phyloP scores from a whole-genome alignment of 768 basidiomycete species.

The Pleurotus tuoliensis region DNA sequence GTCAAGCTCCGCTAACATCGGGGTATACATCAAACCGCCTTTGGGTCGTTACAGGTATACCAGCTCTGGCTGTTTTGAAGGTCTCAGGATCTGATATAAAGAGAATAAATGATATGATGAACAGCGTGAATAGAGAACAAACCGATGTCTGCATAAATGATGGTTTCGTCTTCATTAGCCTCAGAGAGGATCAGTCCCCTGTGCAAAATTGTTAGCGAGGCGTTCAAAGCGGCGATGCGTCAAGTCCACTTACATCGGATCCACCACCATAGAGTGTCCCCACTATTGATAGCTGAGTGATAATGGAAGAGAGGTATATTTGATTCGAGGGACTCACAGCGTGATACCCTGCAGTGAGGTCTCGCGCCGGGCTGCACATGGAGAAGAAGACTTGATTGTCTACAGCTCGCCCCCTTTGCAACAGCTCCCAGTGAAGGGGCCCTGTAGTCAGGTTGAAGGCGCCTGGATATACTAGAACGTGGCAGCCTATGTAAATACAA shows the following conservation, averaged over 20 bases:
- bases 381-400: constrained; percentile 97
- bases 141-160: constrained; percentile 83
- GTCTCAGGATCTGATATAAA: constrained; percentile 42
- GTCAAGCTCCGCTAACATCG: constrained; percentile 67
- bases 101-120: background rate
- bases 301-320: background rate
- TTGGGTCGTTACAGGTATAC: constrained; percentile 91
- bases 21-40: constrained; percentile 90
- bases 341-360: constrained; percentile 79
- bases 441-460: constrained; percentile 97
- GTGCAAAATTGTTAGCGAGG: background rate
- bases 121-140: constrained; percentile 22
- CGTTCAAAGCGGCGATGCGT: no score
- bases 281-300: constrained; percentile 44
- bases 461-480: constrained; percentile 86
- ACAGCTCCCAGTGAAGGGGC: constrained; percentile 92
- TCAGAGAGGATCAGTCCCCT: constrained; percentile 76
- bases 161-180: constrained; percentile 73
- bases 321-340: constrained; percentile 50
- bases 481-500: constrained; percentile 53
- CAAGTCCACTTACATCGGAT: constrained; percentile 65
- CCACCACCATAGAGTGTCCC: constrained; percentile 89
- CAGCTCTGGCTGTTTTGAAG: constrained; percentile 64
- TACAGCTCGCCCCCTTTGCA: constrained; percentile 83
- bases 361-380: constrained; percentile 94